phyloP scores from a whole-genome alignment of 352 stramenopile species.

The Phytopythium kandeliae region DNA sequence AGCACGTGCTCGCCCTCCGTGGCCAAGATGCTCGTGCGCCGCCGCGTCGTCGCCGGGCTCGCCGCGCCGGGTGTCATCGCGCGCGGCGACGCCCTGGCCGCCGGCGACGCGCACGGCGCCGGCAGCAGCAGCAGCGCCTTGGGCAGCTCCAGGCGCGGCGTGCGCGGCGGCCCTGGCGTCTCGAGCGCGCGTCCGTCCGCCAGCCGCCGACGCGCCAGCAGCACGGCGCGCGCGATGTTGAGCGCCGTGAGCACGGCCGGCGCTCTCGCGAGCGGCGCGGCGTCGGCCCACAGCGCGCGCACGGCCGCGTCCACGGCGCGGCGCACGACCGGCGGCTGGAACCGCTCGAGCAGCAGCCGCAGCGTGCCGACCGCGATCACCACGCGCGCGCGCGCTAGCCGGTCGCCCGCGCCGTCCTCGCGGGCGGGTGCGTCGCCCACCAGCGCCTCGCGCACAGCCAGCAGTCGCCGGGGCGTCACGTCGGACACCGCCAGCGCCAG shows the following conservation, averaged over 20 bases:
- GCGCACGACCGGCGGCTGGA: slow-evolving; percentile 18
- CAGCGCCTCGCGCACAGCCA: slow-evolving; percentile 3
- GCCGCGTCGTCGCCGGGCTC: slow-evolving; percentile 14
- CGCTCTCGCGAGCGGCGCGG: slow-evolving; percentile 8
- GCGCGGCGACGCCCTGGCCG: not conserved
- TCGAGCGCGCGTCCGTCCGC: not conserved
- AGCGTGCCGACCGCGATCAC: slow-evolving; percentile 42
- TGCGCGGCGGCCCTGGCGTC: slow-evolving; percentile 1
- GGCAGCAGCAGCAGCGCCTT: not conserved
- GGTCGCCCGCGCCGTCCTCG: slow-evolving; percentile 2
- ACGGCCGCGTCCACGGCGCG: slow-evolving; percentile 18
- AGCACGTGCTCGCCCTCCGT: slow-evolving; percentile 43
- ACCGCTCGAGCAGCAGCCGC: slow-evolving; percentile 24
- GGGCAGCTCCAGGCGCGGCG: slow-evolving; percentile 8
- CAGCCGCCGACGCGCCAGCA: slow-evolving; percentile 21
- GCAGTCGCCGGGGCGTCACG: not conserved
- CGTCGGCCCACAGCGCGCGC: slow-evolving; percentile 17
- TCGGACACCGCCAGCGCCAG: not conserved
- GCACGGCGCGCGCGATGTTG: slow-evolving; percentile 34
- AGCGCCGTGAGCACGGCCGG: slow-evolving; percentile 22
- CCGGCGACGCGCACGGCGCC: too few relatives aligned
- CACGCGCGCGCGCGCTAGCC: slow-evolving; percentile 21
- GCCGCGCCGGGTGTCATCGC: not conserved
- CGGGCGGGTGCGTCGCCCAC: not conserved
- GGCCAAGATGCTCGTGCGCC: slow-evolving; percentile 31